Evolutionary conservation across 2,329 filamentous ascomycete genomes (phyloP), one percentile per base, ranked within the genome.

Genomic region (Penicillium sp.): DNA sequence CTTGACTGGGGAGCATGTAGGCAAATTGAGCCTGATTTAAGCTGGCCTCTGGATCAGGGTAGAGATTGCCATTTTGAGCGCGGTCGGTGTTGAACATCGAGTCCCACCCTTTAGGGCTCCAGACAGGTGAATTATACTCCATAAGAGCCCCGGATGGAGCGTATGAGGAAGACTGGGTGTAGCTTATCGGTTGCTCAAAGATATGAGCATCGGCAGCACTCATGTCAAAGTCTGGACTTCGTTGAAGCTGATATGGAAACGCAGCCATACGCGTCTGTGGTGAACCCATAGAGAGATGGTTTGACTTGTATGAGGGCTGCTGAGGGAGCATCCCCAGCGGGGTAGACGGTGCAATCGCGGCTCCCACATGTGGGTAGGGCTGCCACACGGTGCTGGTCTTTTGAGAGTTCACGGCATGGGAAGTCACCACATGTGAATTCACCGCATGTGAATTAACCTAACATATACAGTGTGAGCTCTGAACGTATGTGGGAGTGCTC

Each of bases 161-260:
- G 52, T 76, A 78, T 21, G 66, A 58, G 29, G 75, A 65, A 10
- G 74, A 64, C 51, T 73, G 70, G 24, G 68, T 57, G 26, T 78
- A 78, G 14, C 65, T 58, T 22, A 63, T 62, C 16, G 68, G 59
- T 16, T 67, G 65, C 27, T 74, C 71, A 3, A 66, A 71, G 22
- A 58, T 55, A 54, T 58, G 64, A 29, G 59, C 51, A 53, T 64
- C 64, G 26, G 60, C 26, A 4, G 59, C 22, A 5, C 62, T 61
- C 50, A 71, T 58, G 6, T 72, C 71, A 52, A 71, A 73, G 14
- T 67, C 63, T 29, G 67, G 52, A 16, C 58, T 54, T 21, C 68
- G 58, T 21, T 62, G 61, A 47, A 42, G 39, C 39, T 11, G 39
- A 13, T 42, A 42, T 22, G 39, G 39, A 22, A 63, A 64, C 6